Base-by-base conservation (phyloP, 495 filamentous ascomycete genomes). In the Sporormia fimetaria region DNA sequence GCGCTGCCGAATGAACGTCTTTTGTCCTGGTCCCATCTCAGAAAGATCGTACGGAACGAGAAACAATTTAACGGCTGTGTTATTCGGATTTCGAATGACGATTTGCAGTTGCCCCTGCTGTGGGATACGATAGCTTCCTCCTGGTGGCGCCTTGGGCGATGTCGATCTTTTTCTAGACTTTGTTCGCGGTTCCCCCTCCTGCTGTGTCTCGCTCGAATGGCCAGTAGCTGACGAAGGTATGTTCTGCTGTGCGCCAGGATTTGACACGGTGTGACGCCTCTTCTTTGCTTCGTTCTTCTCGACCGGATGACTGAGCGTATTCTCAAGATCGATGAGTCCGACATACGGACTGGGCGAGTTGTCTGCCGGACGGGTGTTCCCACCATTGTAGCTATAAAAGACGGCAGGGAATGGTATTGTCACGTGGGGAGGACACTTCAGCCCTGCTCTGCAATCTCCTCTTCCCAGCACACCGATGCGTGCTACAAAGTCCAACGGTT, bases 281-380 rank as follows among this genome's bases (percentile, higher is more conserved):
- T 64, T 65, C 35, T 57, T 67, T 33, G 64, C 67, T 22, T 68
- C 63, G 22, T 46, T 54, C 5, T 60, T 61, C 9, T 68, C 48
- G 6, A 51, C 65, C 9, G 69, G 57, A 22, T 63, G 64, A 7
- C 62, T 58, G 28, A 94, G 68, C 1, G 70, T 73, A 35, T 88
- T 83, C 47, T 95, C 87, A 6, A 99, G 66, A 58, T 99, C 90
- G 39, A 99, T 81, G 46, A 84, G 71, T 2, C 92, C 90, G 9
- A 96, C 92, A 55, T 99, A 99, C 0, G 90, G 90, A 59, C 88
- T 95, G 21, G 90, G 90, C 7, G 80, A 83, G 52, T 92, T 83
- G 41, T 92, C 80, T 17, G 68, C 64, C 32, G 67, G 71, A 6
- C 74, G 76, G 48, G 71, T 73, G 17, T 52, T 54, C 27, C 75